These are phyloP conservation scores for Wallacemonas sp. DNA, from an alignment of 208 protist genomes.

Conservation along the genomic window DNA sequence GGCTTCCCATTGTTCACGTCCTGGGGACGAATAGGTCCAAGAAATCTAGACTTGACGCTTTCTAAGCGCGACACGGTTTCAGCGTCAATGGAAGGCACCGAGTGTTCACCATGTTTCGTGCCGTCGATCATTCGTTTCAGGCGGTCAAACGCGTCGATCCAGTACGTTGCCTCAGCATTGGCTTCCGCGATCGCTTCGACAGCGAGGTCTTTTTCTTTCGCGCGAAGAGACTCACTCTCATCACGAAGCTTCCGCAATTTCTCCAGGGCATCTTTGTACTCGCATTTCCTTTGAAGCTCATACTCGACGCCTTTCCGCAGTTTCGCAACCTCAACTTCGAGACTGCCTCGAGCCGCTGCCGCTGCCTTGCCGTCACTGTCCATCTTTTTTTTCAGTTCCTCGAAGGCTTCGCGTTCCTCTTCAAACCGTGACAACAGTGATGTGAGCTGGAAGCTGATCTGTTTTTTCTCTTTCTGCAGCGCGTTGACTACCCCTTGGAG, in stretches of 20 bases:
- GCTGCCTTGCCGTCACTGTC: slow-evolving; percentile 16
- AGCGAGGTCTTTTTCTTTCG: slow-evolving; percentile 51
- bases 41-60: slow-evolving; percentile 34
- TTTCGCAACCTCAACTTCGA: slow-evolving; percentile 31
- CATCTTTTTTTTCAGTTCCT: slow-evolving; percentile 7
- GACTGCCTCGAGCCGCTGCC: slow-evolving; percentile 3
- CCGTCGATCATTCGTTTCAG: slow-evolving; percentile 63
- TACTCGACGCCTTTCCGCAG: slow-evolving; percentile 58
- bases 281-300: slow-evolving; percentile 63
- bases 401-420: slow-evolving; percentile 17
- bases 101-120: background rate
- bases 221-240: slow-evolving; percentile 58
- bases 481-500: slow-evolving; percentile 11
- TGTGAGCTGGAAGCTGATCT: background rate
- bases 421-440: background rate
- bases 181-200: slow-evolving; percentile 60
- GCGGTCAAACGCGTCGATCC: slow-evolving; percentile 73
- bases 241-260: slow-evolving; percentile 52
- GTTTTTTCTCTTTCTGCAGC: background rate
- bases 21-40: slow-evolving; percentile 12
- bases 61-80: slow-evolving; percentile 48
- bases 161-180: slow-evolving; percentile 74
- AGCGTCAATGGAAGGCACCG: slow-evolving; percentile 42
- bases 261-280: slow-evolving; percentile 79
- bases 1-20: slow-evolving; percentile 12